Base-by-base conservation (phyloP, 768 basidiomycete species). In the Punctularia strigosozonata region DNA sequence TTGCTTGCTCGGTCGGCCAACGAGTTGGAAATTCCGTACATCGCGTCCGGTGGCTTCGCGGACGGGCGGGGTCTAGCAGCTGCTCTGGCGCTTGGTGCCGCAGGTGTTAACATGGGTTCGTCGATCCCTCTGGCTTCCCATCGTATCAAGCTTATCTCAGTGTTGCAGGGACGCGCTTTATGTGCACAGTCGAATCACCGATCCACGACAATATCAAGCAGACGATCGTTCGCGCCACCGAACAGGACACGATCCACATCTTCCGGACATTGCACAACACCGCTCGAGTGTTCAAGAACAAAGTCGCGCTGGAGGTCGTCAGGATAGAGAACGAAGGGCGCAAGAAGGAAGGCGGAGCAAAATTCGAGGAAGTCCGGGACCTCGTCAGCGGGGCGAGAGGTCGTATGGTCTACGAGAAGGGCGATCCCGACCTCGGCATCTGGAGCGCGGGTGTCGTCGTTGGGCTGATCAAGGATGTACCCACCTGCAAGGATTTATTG, bases 121-220 rank as follows among this genome's bases (percentile, higher is more conserved):
- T 51, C 22, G 25, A 31, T 8, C 25, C 6, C 24, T 48, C 19
- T 21, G 30, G 26, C 4, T 22, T 6, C 15, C 10, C 14, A 26
- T 19, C 17, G 14, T 13, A 22, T 13, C 25, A 18, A 20, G 20
- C 17, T 28, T 22, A 32, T 23, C 22, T 35, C 22, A 18, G 22
- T 28, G 14, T 20, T 15, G 15, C 39, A 64, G 58, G 84, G 10
- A 91, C 90, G 6, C 75, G 89, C 4, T 92, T 95, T 64, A 82
- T 94, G 86, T 85, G 83, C 56, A 92, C 89, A 1, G 74, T 78
- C 8, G 90, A 95, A 57, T 76, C n/a, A 39, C 79, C 85, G 12
- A 87, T 91, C 39, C 91, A 94, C 56, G 71, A 82, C 43, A 82
- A 77, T 45, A 86, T 97, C 69, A 95, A 97, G 56, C 69, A 90